Evolutionary conservation across 805 yeast species (phyloP).

Genomic region (Saturnispora mendoncae): DNA sequence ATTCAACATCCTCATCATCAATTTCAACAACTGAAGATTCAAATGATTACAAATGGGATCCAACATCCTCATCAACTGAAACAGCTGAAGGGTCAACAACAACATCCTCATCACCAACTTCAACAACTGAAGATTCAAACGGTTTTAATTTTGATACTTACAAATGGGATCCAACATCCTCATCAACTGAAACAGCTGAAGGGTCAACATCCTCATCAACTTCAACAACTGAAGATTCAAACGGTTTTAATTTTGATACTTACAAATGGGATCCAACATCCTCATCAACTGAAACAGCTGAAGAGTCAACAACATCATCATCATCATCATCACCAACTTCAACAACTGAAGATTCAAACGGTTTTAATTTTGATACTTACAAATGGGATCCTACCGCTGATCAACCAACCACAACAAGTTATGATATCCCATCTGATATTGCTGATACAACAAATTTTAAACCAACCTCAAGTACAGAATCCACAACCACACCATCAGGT

Average conservation of each 20-base stretch:
- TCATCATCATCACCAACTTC: neutral
- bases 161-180: neutral
- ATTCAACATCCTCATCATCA: neutral
- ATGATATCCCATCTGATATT: conserved; percentile 7
- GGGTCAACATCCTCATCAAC: neutral
- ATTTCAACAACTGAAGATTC: neutral
- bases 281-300: neutral
- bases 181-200: neutral
- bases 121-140: neutral
- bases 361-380: neutral
- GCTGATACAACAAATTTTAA: neutral
- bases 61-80: neutral
- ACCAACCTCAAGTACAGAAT: neutral
- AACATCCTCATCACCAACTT: neutral
- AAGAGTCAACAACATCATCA: neutral
- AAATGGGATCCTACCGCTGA: neutral
- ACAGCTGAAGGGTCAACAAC: neutral
- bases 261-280: neutral
- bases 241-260: neutral
- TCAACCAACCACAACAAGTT: neutral
- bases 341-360: neutral
- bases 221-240: neutral
- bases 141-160: neutral
- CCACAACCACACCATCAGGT: neutral
- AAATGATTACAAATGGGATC: neutral